These are phyloP conservation scores for Taphrina confusa DNA, from an alignment of 1,139 yeast genomes.

Conservation along the genomic window DNA sequence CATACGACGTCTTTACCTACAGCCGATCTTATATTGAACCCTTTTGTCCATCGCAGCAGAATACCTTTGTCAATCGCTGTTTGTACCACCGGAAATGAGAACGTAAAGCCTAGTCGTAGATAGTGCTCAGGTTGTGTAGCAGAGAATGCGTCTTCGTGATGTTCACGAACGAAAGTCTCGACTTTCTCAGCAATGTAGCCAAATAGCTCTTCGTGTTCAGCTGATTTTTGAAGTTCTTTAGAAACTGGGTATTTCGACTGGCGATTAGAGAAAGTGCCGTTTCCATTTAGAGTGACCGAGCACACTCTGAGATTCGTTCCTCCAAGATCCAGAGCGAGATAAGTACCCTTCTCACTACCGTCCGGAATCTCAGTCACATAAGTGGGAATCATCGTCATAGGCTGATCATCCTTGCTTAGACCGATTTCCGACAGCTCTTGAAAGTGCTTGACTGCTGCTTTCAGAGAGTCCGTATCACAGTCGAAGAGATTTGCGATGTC, in stretches of 20 bases:
- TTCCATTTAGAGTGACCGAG: constrained; percentile 75
- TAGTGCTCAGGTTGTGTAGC: constrained; percentile 43
- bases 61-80: constrained; percentile 74
- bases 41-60: constrained; percentile 92
- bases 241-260: constrained; percentile 79
- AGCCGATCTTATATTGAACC: constrained; percentile 79
- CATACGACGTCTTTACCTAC: constrained; percentile 80
- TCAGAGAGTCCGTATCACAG: constrained; percentile 9
- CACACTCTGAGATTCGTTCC: constrained; percentile 90
- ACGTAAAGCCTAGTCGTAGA: constrained; percentile 84
- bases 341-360: constrained; percentile 77
- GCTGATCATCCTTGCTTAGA: constrained; percentile 36
- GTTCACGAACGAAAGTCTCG: constrained; percentile 60
- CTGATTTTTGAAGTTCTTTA: constrained; percentile 64
- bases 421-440: constrained; percentile 33
- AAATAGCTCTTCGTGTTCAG: constrained; percentile 60
- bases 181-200: constrained; percentile 71
- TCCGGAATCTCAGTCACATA: constrained; percentile 72
- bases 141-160: constrained; percentile 56
- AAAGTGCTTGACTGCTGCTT: constrained; percentile 30
- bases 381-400: constrained; percentile 42
- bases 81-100: constrained; percentile 88
- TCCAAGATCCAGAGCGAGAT: constrained; percentile 81
- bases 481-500: constrained; percentile 12
- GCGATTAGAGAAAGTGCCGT: constrained; percentile 69